Conservation (phyloP, 495 filamentous ascomycete genomes). For the Aspergillus diversus region DNA sequence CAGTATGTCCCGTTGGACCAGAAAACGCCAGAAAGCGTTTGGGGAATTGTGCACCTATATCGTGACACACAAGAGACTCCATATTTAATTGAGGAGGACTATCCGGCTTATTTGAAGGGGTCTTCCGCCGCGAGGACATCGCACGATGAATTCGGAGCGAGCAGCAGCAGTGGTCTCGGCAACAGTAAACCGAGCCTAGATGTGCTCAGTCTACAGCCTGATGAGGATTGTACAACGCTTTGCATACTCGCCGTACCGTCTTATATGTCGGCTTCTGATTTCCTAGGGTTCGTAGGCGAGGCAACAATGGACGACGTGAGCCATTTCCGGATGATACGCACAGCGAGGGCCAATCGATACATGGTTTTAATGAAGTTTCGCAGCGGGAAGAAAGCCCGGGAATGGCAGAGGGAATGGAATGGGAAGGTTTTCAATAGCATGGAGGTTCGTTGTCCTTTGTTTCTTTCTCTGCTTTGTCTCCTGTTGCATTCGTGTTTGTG, state of each 20-base stretch:
- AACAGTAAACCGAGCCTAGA: conserved; percentile 22
- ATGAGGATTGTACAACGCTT: conserved; percentile 80
- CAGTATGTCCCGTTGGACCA: conserved; percentile 74
- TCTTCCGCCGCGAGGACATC: conserved; percentile 42
- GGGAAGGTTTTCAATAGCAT: conserved; percentile 93
- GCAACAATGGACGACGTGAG: conserved; percentile 85
- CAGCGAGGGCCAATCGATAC: conserved; percentile 84
- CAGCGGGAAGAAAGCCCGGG: conserved; percentile 68
- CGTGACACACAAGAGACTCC: conserved; percentile 79
- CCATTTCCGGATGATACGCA: conserved; percentile 95
- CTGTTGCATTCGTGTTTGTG: background rate
- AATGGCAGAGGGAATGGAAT: conserved; percentile 88
- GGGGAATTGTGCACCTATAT: conserved; percentile 93
- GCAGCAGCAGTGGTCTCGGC: conserved; percentile 24
- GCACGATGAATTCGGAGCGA: conserved; percentile 31
- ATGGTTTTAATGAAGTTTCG: conserved; percentile 98
- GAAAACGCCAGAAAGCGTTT: conserved; percentile 81
- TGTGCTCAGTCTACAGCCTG: conserved; percentile 26
- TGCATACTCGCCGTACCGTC: conserved; percentile 94
- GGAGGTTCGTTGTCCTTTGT: conserved; percentile 65
- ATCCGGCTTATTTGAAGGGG: conserved; percentile 46
- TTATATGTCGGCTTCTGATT: conserved; percentile 88
- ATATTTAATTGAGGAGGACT: conserved; percentile 44
- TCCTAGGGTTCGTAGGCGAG: conserved; percentile 91
- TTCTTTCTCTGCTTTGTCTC: conserved; percentile 11